phyloP scores from a whole-genome alignment of 1,284 basidiomycete species.

The Peniophora sp. region DNA sequence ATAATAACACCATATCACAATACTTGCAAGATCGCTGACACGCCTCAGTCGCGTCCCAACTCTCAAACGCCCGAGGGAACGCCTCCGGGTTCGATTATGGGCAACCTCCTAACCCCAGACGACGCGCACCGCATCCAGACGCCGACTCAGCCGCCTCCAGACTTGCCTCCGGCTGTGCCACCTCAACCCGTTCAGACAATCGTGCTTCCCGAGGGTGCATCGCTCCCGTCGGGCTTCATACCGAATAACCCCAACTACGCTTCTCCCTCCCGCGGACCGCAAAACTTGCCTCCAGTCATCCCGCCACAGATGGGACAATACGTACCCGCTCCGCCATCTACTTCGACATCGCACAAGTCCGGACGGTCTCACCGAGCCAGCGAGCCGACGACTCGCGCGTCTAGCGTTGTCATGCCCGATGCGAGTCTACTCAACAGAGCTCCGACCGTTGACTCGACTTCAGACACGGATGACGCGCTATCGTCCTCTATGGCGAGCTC shows the following conservation, averaged over 20 bases:
- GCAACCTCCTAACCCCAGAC: conserved; percentile 16
- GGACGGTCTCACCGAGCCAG: conserved; percentile 2
- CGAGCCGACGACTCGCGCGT: conserved; percentile 10
- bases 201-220: conserved; percentile 8
- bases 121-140: conserved; percentile 13
- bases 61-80: conserved; percentile 14
- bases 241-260: conserved; percentile 14
- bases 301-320: neutral
- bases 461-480: conserved; percentile 17
- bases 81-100: conserved; percentile 4
- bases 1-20: neutral
- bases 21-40: neutral
- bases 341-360: conserved; percentile 4
- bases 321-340: conserved; percentile 4
- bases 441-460: conserved; percentile 11
- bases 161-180: conserved; percentile 1
- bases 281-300: conserved; percentile 3
- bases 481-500: conserved; percentile 19
- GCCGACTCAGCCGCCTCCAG: neutral
- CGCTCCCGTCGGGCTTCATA: conserved; percentile 23
- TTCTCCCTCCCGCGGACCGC: conserved; percentile 5
- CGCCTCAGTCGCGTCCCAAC: conserved; percentile 18
- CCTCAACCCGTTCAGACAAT: conserved; percentile 8
- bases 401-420: conserved; percentile 7
- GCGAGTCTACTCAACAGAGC: conserved; percentile 9